Evolutionary conservation across 1,139 yeast genomes (phyloP), one percentile per base, ranked within the genome.

Genomic region (Blastobotrys illinoisensis): DNA sequence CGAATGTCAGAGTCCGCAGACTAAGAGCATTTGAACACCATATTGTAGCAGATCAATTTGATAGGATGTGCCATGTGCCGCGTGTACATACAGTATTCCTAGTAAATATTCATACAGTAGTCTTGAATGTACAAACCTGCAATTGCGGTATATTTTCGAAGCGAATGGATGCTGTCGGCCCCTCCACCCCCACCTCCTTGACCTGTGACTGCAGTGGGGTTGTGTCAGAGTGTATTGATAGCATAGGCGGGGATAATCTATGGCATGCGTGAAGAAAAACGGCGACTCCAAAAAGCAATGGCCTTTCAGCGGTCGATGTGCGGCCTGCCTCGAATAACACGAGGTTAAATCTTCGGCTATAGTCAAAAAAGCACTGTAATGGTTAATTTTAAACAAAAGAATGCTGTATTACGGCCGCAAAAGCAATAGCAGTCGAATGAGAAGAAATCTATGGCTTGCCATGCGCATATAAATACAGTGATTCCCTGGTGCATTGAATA

Each of bases 341-440:
- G 40, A 32, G 40, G 40, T 32, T 5, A 6, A 13, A 11, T 3
- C 32, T 6, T 6, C 32, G 32, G 13, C 32, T 3, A 3, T 11
- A 26, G n/a, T n/a, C n/a, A 26, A 32, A 32, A 32, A 32, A 32
- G 40, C 40, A 32, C 40, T 32, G 40, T n/a, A 32, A 32, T 7
- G 14, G 16, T 32, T 32, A 32, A 32, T 32, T 32, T 32, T 26
- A 26, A n/a, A 26, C 32, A 26, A 11, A 13, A 47, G 21, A 47
- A 47, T 26, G n/a, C n/a, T n/a, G n/a, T n/a, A 44, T 26, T n/a
- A 47, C 11, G 24, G 44, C 40, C 7, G 40, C 40, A 32, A 32
- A 28, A 47, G 24, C 23, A 23, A 40, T 23, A 18, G 5, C 13
- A 23, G 46, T 49, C 43, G n/a, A 49, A 44, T 44, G 20, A 44